Evolutionary conservation across 768 basidiomycete species (phyloP), one percentile per base, ranked within the genome.

Genomic region (Rhizopogon rudus): DNA sequence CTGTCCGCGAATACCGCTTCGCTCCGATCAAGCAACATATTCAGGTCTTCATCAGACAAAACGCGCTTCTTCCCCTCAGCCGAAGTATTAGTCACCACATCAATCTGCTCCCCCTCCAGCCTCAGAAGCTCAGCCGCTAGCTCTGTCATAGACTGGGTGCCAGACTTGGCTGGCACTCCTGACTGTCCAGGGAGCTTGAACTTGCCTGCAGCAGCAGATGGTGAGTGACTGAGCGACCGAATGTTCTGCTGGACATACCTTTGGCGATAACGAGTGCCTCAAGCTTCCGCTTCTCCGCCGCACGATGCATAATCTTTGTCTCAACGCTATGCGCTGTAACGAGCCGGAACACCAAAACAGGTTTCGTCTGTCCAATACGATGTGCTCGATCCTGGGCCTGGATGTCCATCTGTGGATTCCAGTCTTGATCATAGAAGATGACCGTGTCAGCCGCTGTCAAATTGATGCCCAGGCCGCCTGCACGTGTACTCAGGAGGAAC

Each of bases 321-420:
- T 99, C 96, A 61, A 99, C 79, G 2, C 93, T 97, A 69, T 94
- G 88, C 5, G 83, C 86, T 20, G 86, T 88, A 39, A 96, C 83
- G 3, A 98, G 77, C 40, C 96, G 80, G 74, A 92, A 96, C 55
- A 97, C 85, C 43, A 97, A 77, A 51, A 97, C 93, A 1, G 93
- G 93, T 60, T 77, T 86, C 29, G 84, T 97, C 72, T 98, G 96
- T 1, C 96, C 96, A 46, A 99, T 98, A 10, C 97, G 84, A 70
- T 99, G 96, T 0, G 94, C 94, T 37, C 96, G 81, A 62, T 97
- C 96, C 67, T 94, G 91, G 0, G 96, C 96, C 72, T 99, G 96
- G 2, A 91, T 77, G 60, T 99, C 96, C 86, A 95, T 94, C 74
- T 97, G 95, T 0, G 95, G 94, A 63, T 92, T 93, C 69, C 59